These are phyloP conservation scores for Grosmannia huntii DNA, from an alignment of 2,329 filamentous ascomycete genomes.

Conservation along the genomic window DNA sequence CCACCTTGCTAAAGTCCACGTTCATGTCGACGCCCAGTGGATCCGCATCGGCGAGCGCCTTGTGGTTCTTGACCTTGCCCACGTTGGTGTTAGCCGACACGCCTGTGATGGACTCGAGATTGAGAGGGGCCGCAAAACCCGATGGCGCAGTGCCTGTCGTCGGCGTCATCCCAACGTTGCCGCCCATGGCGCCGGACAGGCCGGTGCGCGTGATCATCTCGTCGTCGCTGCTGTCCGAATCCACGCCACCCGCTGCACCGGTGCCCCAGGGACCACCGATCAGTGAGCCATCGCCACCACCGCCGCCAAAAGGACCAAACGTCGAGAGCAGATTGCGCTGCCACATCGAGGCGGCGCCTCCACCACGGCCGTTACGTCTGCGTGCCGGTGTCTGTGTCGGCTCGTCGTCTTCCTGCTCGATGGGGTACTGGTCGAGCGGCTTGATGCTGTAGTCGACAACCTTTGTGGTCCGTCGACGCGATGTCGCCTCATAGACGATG, in stretches of 20 bases:
- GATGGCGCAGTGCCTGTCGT: slow-evolving; percentile 27
- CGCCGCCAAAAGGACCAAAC: slow-evolving; percentile 84
- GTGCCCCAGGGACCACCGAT: slow-evolving; percentile 63
- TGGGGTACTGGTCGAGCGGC: slow-evolving; percentile 56
- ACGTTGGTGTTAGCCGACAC: slow-evolving; percentile 57
- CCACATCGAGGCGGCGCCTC: slow-evolving; percentile 45
- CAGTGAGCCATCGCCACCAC: slow-evolving; percentile 57
- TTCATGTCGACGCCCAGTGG: slow-evolving; percentile 85
- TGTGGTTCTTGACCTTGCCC: slow-evolving; percentile 86
- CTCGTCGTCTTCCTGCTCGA: slow-evolving; percentile 65
- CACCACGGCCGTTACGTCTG: slow-evolving; percentile 50
- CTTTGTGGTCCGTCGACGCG: slow-evolving; percentile 43
- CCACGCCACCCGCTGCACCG: slow-evolving; percentile 63
- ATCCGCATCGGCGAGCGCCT: slow-evolving; percentile 84
- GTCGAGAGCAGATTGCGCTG: slow-evolving; percentile 80
- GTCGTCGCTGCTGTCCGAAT: slow-evolving; percentile 95
- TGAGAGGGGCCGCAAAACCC: slow-evolving; percentile 17
- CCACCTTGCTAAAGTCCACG: slow-evolving; percentile 89
- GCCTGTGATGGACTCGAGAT: slow-evolving; percentile 26
- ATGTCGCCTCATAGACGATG: slow-evolving; percentile 45
- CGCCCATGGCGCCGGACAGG: slow-evolving; percentile 38
- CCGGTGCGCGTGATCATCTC: slow-evolving; percentile 38
- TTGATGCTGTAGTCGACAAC: slow-evolving; percentile 79
- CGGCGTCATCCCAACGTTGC: slow-evolving; percentile 50
- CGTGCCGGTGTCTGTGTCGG: slow-evolving; percentile 56